Evolutionary conservation across 202 grass and related monocot genomes (phyloP), one percentile per base, ranked within the genome.

Genomic region (Elaeis oleifera): DNA sequence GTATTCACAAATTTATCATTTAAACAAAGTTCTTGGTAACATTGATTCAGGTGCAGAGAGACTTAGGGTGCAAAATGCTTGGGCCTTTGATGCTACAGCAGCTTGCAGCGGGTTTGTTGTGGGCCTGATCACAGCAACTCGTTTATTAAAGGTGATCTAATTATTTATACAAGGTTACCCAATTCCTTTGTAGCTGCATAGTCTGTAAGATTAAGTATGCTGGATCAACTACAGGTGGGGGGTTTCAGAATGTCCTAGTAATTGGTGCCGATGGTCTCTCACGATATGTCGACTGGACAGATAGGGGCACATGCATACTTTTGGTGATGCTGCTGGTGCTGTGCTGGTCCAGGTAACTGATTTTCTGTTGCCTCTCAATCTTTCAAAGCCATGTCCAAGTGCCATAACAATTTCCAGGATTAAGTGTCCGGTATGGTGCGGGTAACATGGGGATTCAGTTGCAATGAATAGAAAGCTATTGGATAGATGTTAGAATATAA

Each of bases 231-330:
- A 60, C 78, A 99, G 94, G 94, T 16, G 82, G 79, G 53, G 69
- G 70, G 23, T 3, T 61, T 70, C 61, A 54, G 69, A 99, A 99
- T 84, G 48, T 89, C 60, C 51, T 99, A 54, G 94, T 92, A 74
- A 49, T 99, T 77, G 94, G 94, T 61, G 94, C 94, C n/a, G 94
- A 99, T 82, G 84, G 84, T 75, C 94, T 99, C 68, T 99, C 94
- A 51, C 80, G 75, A 26, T 84, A 76, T 21, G 94, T 99, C 54
- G 94, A 99, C 76, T 99, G 94, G 94, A 86, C 85, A 7, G 85
- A 99, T 63, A 86, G 94, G 78, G 88, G 94, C 69, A 99, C 94
- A 64, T 99, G 94, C 72, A 99, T 99, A 31, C 94, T 99, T 65
- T 99, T 71, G 94, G 94, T 50, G 94, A 99, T 77, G 94, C 82